Percentiles rank a stretch among this genome's conserved stretches.
These are phyloP conservation scores for Digitaria exilis DNA, from an alignment of 202 grass and related monocot species.

Conservation along the genomic window DNA sequence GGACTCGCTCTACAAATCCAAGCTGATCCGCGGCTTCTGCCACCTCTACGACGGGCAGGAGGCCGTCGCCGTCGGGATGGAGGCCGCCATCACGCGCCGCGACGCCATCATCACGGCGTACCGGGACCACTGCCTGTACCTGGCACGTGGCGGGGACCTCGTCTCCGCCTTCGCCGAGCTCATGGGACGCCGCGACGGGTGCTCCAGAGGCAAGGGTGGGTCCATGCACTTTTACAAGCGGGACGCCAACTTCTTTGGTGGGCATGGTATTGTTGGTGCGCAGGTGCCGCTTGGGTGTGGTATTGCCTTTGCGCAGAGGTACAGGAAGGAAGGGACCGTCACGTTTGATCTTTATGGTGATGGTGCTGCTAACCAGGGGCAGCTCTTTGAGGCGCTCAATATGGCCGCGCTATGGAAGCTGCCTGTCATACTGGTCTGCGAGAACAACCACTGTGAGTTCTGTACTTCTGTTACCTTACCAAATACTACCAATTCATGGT, in stretches of 20 bases:
- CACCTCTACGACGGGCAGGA: slow-evolving; percentile 98
- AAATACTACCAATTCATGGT: no score
- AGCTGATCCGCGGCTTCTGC: slow-evolving; percentile 98
- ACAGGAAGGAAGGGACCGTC: slow-evolving; percentile 74
- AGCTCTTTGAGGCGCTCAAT: slow-evolving; percentile 98
- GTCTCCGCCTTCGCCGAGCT: slow-evolving; percentile 82
- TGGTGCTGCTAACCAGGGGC: slow-evolving; percentile 90
- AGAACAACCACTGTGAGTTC: slow-evolving; percentile 98
- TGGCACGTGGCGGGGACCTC: slow-evolving; percentile 75
- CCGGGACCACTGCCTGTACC: slow-evolving; percentile 88
- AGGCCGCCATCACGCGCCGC: slow-evolving; percentile 68
- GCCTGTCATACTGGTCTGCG: slow-evolving; percentile 88
- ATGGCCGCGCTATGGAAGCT: slow-evolving; percentile 95
- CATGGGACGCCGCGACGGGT: slow-evolving; percentile 75
- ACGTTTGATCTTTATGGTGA: slow-evolving; percentile 87
- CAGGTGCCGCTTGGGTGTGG: slow-evolving; percentile 95
- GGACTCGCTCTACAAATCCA: slow-evolving; percentile 96
- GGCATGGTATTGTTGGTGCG: slow-evolving; percentile 90
- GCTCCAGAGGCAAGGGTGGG: slow-evolving; percentile 85
- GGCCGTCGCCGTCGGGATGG: slow-evolving; percentile 74
- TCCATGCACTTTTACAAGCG: slow-evolving; percentile 99
- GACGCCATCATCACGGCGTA: slow-evolving; percentile 96
- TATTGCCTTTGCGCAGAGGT: slow-evolving; percentile 89
- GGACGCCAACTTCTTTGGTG: slow-evolving; percentile 87
- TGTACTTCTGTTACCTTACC: background rate